Base-by-base conservation (phyloP, 2,329 filamentous ascomycete species). In the Paracamarosporium sp. region DNA sequence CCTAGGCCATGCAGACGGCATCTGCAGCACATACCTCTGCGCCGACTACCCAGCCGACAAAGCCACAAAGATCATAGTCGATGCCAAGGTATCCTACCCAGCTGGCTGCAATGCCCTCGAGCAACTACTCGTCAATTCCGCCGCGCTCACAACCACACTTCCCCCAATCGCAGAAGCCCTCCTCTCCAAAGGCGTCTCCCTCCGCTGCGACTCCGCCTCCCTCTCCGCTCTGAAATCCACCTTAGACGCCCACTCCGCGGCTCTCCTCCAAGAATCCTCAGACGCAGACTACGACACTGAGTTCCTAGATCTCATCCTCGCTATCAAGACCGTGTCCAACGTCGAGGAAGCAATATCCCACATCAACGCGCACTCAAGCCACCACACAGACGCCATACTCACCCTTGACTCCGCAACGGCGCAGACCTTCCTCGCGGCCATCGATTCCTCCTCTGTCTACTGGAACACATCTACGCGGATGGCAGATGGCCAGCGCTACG, bases 381-480 rank as follows among this genome's bases (percentile, higher is more conserved):
- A 96, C 76, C 95, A 99, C 82, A 99, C 95, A 8, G 95, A 99
- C 75, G 88, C 85, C 50, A 96, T 99, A 73, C 78, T 98, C 60
- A 98, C 94, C 0, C 80, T 86, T 5, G 86, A 88, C 25, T 76
- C 82, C 46, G 81, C 83, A 9, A 82, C 87, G 30, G 94, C 95
- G 4, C 89, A 96, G 70, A 82, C 82, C 48, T 99, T 98, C 82
- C 91, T 96, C 86, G 86, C 87, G 43, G 87, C 87, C 57, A 87
- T 98, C 50, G 95, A 98, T 79, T 92, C 92, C 27, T 90, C 93
- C 0, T 94, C 93, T 51, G 93, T 94, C 17, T 99, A 96, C 83
- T 97, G 94, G 93, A 99, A 99, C 75, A 91, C 93, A 7, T 96
- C 92, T 24, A 97, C 92, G 8, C 87, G 95, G 50, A 94, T 99